phyloP scores from a whole-genome alignment of 1,284 basidiomycete species.

The Ganoderma sinense region DNA sequence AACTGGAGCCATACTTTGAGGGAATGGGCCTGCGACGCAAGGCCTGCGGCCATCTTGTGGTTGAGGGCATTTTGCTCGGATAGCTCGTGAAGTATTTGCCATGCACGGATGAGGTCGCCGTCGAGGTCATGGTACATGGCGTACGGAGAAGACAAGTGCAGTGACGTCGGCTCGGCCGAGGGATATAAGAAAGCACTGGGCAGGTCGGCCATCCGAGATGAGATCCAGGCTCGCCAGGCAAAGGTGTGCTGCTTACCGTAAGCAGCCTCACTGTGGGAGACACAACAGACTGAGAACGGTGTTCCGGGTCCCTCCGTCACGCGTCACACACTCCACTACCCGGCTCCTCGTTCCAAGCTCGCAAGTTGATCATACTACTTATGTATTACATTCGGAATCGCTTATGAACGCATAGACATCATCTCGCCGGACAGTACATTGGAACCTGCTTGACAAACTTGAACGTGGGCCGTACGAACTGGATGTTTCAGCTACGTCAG shows the following conservation, averaged over 20 bases:
- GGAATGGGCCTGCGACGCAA: conserved; percentile 79
- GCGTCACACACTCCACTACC: not conserved
- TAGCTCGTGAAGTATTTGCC: conserved; percentile 84
- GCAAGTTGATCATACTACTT: no score
- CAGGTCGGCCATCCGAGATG: conserved; percentile 6
- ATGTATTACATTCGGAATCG: no score
- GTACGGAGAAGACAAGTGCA: conserved; percentile 11
- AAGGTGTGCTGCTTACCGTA: not conserved
- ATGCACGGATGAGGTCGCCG: conserved; percentile 75
- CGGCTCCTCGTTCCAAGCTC: not conserved
- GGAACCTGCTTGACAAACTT: no score
- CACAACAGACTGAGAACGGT: not conserved
- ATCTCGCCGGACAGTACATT: no score
- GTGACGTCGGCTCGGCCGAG: not conserved
- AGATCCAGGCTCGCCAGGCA: not conserved
- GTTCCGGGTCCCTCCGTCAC: conserved; percentile 4
- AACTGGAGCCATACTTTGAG: conserved; percentile 71
- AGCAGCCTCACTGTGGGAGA: not conserved
- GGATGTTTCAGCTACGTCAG: no score
- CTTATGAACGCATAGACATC: no score
- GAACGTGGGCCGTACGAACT: no score
- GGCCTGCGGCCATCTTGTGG: conserved; percentile 75
- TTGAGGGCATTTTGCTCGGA: conserved; percentile 90
- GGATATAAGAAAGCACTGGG: not conserved
- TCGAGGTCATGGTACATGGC: conserved; percentile 62